Evolutionary conservation across 495 filamentous ascomycete species (phyloP).

Genomic region (Apodospora peruviana): DNA sequence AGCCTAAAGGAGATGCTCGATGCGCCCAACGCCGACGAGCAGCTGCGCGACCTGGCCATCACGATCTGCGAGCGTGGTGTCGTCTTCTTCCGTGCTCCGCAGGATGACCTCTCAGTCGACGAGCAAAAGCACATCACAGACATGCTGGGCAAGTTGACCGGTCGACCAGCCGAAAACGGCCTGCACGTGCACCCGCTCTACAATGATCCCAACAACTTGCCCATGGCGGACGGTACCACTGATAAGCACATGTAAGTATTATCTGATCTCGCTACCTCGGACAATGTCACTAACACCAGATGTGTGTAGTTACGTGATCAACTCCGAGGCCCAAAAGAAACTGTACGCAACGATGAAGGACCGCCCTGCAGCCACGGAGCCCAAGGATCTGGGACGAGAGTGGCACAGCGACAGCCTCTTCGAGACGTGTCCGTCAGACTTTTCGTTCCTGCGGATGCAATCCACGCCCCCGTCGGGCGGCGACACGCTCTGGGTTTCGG

Average conservation of each 20-base stretch:
- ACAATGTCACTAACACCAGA: too few species aligned
- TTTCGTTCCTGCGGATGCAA: constrained; percentile 36
- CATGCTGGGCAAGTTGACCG: constrained; percentile 33
- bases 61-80: constrained; percentile 54
- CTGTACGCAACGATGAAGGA: constrained; percentile 38
- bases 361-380: constrained; percentile 22
- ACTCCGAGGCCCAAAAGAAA: constrained; percentile 39
- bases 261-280: too few species aligned
- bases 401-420: constrained; percentile 41
- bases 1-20: constrained; percentile 56
- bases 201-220: constrained; percentile 37
- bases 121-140: constrained; percentile 37
- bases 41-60: constrained; percentile 58
- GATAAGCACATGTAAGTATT: constrained; percentile 35
- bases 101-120: constrained; percentile 33
- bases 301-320: constrained; percentile 46
- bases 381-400: constrained; percentile 33
- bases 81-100: constrained; percentile 48
- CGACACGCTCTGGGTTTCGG: constrained; percentile 40
- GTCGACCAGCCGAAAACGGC: constrained; percentile 36
- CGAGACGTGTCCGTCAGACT: constrained; percentile 36
- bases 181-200: constrained; percentile 40
- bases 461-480: constrained; percentile 34
- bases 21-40: constrained; percentile 59
- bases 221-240: constrained; percentile 34